Conservation (phyloP, 208 protist genomes). For the Phytomonas francai region DNA sequence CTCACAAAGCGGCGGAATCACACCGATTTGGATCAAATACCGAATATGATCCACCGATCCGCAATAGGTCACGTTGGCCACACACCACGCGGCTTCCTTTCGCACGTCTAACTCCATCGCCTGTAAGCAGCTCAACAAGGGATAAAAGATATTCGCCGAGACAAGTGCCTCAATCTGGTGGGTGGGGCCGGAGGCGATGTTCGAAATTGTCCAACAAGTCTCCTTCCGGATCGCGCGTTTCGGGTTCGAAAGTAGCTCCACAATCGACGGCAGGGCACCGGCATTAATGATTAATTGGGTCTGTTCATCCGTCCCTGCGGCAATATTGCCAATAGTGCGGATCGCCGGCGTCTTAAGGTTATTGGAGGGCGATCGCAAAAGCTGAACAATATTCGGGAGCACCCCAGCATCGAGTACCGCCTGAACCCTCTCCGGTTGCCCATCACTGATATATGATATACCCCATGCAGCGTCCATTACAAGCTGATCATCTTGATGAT, state of each 20-base stretch:
- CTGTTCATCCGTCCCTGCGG: slow-evolving; percentile 95
- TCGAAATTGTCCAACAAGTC: slow-evolving; percentile 98
- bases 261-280: slow-evolving; percentile 70
- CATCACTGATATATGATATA: slow-evolving; percentile 95
- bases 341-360: slow-evolving; percentile 93
- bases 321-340: slow-evolving; percentile 97
- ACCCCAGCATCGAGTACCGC: slow-evolving; percentile 91
- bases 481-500: slow-evolving; percentile 91
- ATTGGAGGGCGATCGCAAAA: slow-evolving; percentile 71
- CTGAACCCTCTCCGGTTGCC: slow-evolving; percentile 92
- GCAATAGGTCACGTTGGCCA: slow-evolving; percentile 94
- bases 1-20: slow-evolving; percentile 91
- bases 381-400: slow-evolving; percentile 84
- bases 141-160: slow-evolving; percentile 82
- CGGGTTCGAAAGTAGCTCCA: slow-evolving; percentile 65
- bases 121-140: slow-evolving; percentile 88
- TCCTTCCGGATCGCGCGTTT: slow-evolving; percentile 96
- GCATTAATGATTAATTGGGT: slow-evolving; percentile 95
- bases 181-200: slow-evolving; percentile 96
- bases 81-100: slow-evolving; percentile 98
- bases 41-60: slow-evolving; percentile 88
- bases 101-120: slow-evolving; percentile 91
- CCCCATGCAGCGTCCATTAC: slow-evolving; percentile 96
- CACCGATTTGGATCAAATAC: slow-evolving; percentile 84
- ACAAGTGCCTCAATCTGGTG: slow-evolving; percentile 94